Base-by-base conservation (phyloP, 805 yeast species). In the Suhomyces canberraensis region DNA sequence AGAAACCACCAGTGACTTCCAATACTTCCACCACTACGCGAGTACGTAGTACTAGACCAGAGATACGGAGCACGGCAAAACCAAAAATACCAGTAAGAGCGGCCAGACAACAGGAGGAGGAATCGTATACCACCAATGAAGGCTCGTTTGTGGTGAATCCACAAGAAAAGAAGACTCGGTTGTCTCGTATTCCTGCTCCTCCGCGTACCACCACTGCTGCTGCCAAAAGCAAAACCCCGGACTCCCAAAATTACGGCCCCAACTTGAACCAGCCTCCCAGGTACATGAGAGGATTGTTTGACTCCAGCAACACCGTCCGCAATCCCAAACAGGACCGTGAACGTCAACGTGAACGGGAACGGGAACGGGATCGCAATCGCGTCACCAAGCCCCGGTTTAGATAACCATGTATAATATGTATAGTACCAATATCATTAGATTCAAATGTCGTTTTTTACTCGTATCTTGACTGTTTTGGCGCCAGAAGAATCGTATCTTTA, bases 221-320 rank as follows among this genome's bases (percentile, higher is more conserved):
- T 11, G 14, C 22, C 20, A 32, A 29, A 30, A 15, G 32, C 16
- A 30, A 33, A 17, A 11, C 28, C 22, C 39, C 18, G 21, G 36
- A 20, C 25, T 15, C 30, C 15, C 26, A 42, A 30, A 37, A 30
- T 18, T 32, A 28, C 9, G 54, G 56, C 3, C 73, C 73, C n/a
- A 64, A 68, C 39, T 55, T 68, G 26, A 56, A 67, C 50, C 73
- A 68, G 45, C 64, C 69, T 2, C 72, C 73, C 8, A 51, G 73
- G 33, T 68, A 66, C 49, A 54, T 66, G 64, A 48, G 58, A 14
- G 71, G 69, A 3, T 54, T 66, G 16, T 61, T 62, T 40, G 65
- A 58, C 25, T 47, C 46, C 14, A 39, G 43, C 24, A 38, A 36
- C 25, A 31, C 36, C 18, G 28, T 35, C 25, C 29, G 30, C 27